phyloP scores from a whole-genome alignment of 2,329 filamentous ascomycete species.

The Colletotrichum sp. region DNA sequence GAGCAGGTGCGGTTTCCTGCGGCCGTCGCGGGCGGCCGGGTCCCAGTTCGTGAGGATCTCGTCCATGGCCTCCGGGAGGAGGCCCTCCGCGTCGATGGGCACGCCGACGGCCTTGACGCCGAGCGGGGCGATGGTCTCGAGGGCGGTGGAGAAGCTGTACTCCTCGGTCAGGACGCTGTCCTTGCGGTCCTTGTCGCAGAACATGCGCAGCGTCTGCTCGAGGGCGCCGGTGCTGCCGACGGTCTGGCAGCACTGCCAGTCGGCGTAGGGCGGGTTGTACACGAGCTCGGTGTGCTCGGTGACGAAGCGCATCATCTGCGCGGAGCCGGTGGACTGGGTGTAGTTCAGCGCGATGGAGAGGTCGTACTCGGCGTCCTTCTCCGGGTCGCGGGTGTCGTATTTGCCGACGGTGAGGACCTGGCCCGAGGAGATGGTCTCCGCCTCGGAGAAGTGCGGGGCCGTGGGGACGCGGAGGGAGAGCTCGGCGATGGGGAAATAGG shows the following conservation, averaged over 20 bases:
- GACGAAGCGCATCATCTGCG: slow-evolving; percentile 87
- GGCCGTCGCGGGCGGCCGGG: slow-evolving; percentile 43
- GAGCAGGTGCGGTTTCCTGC: slow-evolving; percentile 57
- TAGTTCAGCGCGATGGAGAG: slow-evolving; percentile 93
- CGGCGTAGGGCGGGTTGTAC: slow-evolving; percentile 83
- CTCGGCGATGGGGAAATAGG: slow-evolving; percentile 91
- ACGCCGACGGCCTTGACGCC: slow-evolving; percentile 57
- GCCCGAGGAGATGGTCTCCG: slow-evolving; percentile 66
- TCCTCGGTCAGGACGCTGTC: slow-evolving; percentile 87
- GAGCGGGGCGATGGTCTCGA: slow-evolving; percentile 62
- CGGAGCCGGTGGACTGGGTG: slow-evolving; percentile 82
- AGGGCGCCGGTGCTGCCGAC: slow-evolving; percentile 86
- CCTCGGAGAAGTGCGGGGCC: slow-evolving; percentile 72
- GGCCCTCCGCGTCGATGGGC: slow-evolving; percentile 56
- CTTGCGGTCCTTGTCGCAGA: slow-evolving; percentile 70
- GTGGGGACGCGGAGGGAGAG: slow-evolving; percentile 76
- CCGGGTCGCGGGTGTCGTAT: slow-evolving; percentile 71
- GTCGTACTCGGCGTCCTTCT: slow-evolving; percentile 59
- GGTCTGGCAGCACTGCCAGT: slow-evolving; percentile 87
- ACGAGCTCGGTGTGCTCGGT: slow-evolving; percentile 96
- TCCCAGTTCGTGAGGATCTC: slow-evolving; percentile 57
- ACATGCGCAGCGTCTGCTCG: slow-evolving; percentile 83
- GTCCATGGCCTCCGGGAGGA: slow-evolving; percentile 58
- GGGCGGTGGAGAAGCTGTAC: slow-evolving; percentile 83
- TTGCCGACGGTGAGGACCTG: slow-evolving; percentile 74